phyloP scores from a whole-genome alignment of 2,329 filamentous ascomycete species.

The Elsinoe australis region DNA sequence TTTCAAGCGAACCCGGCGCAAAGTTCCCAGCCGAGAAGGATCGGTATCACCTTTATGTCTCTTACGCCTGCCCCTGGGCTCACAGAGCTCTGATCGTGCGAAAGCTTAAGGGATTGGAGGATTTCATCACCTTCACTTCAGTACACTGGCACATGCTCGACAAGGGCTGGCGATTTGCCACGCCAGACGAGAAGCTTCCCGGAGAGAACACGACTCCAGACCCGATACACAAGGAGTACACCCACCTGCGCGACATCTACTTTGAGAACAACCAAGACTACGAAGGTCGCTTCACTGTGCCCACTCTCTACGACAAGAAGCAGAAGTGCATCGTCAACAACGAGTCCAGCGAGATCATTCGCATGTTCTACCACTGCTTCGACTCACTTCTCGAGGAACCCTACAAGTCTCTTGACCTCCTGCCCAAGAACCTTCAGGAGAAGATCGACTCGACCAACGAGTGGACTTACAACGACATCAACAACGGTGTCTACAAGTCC shows the following conservation, averaged over 20 bases:
- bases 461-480: conserved; percentile 43
- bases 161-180: conserved; percentile 76
- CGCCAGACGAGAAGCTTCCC: conserved; percentile 49
- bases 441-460: conserved; percentile 45
- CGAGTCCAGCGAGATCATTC: conserved; percentile 79
- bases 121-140: conserved; percentile 68
- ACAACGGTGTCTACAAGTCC: conserved; percentile 40
- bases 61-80: conserved; percentile 90
- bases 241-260: conserved; percentile 71
- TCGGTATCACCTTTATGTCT: conserved; percentile 90
- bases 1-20: conserved; percentile 63
- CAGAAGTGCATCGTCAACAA: conserved; percentile 68
- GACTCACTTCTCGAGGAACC: conserved; percentile 43
- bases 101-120: conserved; percentile 84
- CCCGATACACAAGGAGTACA: conserved; percentile 60
- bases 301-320: conserved; percentile 65
- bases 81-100: conserved; percentile 80
- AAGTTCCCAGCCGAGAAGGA: conserved; percentile 78
- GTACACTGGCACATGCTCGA: conserved; percentile 86
- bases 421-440: conserved; percentile 38
- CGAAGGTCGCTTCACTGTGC: conserved; percentile 74
- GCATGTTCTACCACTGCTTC: conserved; percentile 76
- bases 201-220: conserved; percentile 52
- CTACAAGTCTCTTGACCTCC: conserved; percentile 38
- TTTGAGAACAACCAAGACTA: conserved; percentile 67